Evolutionary conservation across 1,139 yeast genomes (phyloP), one percentile per base, ranked within the genome.

Genomic region (Saccharomyces hybrid): DNA sequence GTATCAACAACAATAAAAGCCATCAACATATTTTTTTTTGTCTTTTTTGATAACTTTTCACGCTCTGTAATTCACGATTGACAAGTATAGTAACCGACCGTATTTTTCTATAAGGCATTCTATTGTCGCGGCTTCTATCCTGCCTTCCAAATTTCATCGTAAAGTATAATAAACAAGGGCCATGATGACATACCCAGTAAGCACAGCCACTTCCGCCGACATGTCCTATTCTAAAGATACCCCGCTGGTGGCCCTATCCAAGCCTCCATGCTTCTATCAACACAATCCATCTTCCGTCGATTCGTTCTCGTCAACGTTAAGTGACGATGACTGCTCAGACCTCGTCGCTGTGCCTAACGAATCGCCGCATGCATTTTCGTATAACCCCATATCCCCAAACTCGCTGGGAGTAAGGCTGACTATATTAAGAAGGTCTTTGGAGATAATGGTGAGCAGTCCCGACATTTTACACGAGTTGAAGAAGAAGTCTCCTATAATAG

Each of bases 341-440:
- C 70, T 82, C 31, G 63, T 79, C 38, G 77, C 78, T 56, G 86
- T 87, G 65, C 89, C 95, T 4, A 80, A 83, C 13, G 93, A 86
- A 65, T 86, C 93, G 14, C 80, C 93, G 3, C 91, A 86, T 66
- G 86, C 95, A 2, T 88, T 86, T 65, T 86, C 95, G 0, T 88
- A 88, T 68, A 89, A 93, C 4, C 88, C 86, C 57, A 73, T 87
- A 54, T 84, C 93, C 5, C 93, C 89, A 14, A 86, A 86, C 65
- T 85, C 95, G 1, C 70, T 88, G 56, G 88, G 95, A 0, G 79
- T 87, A 53, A 74, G 96, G 54, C 73, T 88, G 57, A 84, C 84
- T 58, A 90, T 87, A n/a, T 74, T 88, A 62, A 86, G 84, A 63
- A 73, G 95, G 58, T 84, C 93, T 6, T 71, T 88, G 53, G 88